These are phyloP conservation scores for Debaryomyces udenii DNA, from an alignment of 1,139 yeast species.

Conservation along the genomic window DNA sequence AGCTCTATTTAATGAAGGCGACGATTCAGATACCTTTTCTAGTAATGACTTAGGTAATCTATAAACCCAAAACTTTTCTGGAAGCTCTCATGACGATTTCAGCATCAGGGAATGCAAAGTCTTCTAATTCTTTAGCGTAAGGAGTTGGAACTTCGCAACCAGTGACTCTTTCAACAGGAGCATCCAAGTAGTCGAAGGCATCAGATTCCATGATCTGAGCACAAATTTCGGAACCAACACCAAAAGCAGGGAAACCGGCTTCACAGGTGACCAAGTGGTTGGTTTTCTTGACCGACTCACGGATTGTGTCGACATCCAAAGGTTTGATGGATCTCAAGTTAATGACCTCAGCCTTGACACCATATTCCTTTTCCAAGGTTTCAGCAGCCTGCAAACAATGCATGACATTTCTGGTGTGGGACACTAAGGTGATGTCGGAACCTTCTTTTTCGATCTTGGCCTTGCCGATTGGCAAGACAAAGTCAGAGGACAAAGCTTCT, in stretches of 20 bases:
- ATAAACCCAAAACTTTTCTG: conserved; percentile 82
- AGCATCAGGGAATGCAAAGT: conserved; percentile 97
- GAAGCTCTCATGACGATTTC: conserved; percentile 89
- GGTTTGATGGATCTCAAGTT: conserved; percentile 98
- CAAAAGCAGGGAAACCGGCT: conserved; percentile 97
- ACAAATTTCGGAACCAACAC: conserved; percentile 97
- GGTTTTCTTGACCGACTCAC: conserved; percentile 92
- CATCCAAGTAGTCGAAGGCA: conserved; percentile 97
- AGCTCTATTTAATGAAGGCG: conserved; percentile 6
- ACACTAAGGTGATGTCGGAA: conserved; percentile 82
- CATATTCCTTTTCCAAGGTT: conserved; percentile 76
- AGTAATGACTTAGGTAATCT: conserved; percentile 16
- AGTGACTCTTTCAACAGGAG: conserved; percentile 98
- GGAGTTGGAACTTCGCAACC: conserved; percentile 99
- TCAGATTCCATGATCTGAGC: conserved; percentile 99
- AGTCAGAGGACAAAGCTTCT: conserved; percentile 87
- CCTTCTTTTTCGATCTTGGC: conserved; percentile 96
- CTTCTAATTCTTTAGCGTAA: conserved; percentile 94
- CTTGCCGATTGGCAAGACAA: conserved; percentile 88
- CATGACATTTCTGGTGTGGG: conserved; percentile 90
- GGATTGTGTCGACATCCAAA: conserved; percentile 83
- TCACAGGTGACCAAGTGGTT: conserved; percentile 95
- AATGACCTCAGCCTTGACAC: conserved; percentile 89
- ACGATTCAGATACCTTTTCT: conserved; percentile 1
- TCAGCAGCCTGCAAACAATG: conserved; percentile 91